Percentiles rank a stretch among this genome's conserved stretches.
These are phyloP conservation scores for Hirsutella rhossiliensis DNA, from an alignment of 2,329 filamentous ascomycete species.

Conservation along the genomic window DNA sequence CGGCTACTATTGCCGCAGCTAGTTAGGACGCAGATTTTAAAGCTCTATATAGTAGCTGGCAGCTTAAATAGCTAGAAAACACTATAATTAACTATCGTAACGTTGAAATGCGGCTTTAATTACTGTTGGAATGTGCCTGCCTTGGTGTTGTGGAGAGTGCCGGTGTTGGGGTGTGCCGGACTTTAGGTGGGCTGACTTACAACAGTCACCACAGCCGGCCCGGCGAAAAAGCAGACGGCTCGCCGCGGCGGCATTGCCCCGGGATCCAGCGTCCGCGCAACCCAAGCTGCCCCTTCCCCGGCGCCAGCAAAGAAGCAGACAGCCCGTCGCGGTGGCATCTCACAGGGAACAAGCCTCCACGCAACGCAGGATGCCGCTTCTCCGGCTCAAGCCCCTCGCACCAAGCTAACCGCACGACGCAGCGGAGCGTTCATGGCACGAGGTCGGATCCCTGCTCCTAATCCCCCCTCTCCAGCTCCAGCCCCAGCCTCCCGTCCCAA, in stretches of 20 bases:
- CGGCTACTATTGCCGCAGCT: too few species aligned
- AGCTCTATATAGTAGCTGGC: too few species aligned
- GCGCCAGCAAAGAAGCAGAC: slow-evolving; percentile 5
- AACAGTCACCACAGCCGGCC: neutral
- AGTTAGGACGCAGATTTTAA: too few species aligned
- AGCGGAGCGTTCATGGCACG: slow-evolving; percentile 9
- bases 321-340: slow-evolving; percentile 6
- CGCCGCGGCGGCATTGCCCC: neutral
- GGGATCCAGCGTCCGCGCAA: neutral
- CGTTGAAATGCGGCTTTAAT: too few species aligned
- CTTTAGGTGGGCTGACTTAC: too few species aligned
- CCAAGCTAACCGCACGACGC: slow-evolving; percentile 15
- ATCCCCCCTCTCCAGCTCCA: too few species aligned
- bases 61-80: too few species aligned
- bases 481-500: too few species aligned
- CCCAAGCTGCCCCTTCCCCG: neutral
- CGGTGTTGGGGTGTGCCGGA: too few species aligned
- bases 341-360: slow-evolving; percentile 5
- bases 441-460: slow-evolving; percentile 9
- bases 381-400: neutral
- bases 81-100: too few species aligned
- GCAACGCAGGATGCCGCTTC: neutral
- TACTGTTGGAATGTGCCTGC: too few species aligned
- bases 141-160: too few species aligned
- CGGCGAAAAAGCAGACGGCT: neutral